Evolutionary conservation across 331 rosid species (phyloP).

Genomic region (Malus hybrid): DNA sequence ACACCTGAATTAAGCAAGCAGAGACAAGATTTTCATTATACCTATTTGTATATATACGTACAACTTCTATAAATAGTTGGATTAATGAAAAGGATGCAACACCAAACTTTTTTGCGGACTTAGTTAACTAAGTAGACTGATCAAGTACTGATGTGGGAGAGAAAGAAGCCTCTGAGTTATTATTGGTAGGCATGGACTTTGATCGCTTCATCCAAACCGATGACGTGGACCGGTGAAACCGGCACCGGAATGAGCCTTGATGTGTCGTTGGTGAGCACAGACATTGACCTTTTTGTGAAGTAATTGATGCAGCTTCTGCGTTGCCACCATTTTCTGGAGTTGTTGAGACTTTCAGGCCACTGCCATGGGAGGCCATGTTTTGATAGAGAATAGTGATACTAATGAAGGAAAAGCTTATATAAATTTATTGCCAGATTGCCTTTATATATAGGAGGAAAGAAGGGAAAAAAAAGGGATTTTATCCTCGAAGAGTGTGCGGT

Average conservation of each 20-base stretch:
- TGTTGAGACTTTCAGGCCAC: constrained; percentile 34
- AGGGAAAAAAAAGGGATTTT: neutral
- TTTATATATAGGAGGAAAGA: neutral
- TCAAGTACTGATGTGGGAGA: constrained; percentile 30
- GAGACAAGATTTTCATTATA: neutral
- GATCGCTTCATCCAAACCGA: constrained; percentile 56
- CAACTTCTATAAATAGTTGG: neutral
- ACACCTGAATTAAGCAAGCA: neutral
- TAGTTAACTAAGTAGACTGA: constrained; percentile 5
- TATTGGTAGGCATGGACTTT: constrained; percentile 43
- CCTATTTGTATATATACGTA: neutral
- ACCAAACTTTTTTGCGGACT: neutral
- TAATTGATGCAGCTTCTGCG: constrained; percentile 8
- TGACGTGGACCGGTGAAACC: constrained; percentile 58
- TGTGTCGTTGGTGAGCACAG: constrained; percentile 89
- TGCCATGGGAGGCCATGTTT: constrained; percentile 47
- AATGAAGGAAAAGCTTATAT: neutral
- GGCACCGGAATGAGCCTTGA: constrained; percentile 84
- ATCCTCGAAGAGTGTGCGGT: constrained; percentile 16
- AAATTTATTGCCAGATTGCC: neutral
- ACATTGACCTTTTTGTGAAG: constrained; percentile 62
- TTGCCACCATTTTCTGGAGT: constrained; percentile 36
- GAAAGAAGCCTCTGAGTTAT: constrained; percentile 16
- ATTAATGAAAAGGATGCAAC: neutral
- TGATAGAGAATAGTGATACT: neutral